Evolutionary conservation across 306 rosid genomes (phyloP).

Genomic region (Prunus mira): DNA sequence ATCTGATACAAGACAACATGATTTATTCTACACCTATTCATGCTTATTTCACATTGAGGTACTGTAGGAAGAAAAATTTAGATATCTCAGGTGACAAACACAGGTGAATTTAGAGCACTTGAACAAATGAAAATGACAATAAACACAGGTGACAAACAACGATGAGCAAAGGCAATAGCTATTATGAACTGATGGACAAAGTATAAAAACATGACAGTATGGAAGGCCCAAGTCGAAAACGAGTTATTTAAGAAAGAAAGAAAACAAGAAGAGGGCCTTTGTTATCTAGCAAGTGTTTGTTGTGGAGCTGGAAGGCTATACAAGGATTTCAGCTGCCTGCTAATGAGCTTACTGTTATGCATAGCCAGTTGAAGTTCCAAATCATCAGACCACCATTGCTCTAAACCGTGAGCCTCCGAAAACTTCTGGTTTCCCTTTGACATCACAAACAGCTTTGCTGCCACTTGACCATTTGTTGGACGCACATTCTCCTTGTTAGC

Average conservation of each 20-base stretch:
- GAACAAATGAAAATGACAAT: background rate
- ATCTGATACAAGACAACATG: no score
- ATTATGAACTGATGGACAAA: background rate
- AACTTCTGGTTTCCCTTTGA: conserved; percentile 91
- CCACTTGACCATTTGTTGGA: conserved; percentile 44
- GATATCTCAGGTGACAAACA: no score
- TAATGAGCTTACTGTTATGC: conserved; percentile 77
- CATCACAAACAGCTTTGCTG: conserved; percentile 79
- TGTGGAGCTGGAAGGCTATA: conserved; percentile 49
- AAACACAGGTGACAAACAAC: background rate
- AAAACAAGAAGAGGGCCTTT: conserved; percentile 6
- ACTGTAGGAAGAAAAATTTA: no score
- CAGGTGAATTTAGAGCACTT: background rate
- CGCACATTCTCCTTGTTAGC: conserved; percentile 48
- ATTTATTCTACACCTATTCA: no score
- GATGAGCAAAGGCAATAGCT: background rate
- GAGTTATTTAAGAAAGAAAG: conserved; percentile 8
- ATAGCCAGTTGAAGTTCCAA: conserved; percentile 74
- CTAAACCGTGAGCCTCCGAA: conserved; percentile 89
- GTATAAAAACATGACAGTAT: background rate
- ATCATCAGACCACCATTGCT: conserved; percentile 98
- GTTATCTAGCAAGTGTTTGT: conserved; percentile 18
- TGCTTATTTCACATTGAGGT: no score
- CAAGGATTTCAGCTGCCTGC: conserved; percentile 76
- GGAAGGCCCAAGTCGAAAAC: conserved; percentile 8